phyloP scores from a whole-genome alignment of 371 early-diverging fungal genomes.

The Lichtheimia ornata region DNA sequence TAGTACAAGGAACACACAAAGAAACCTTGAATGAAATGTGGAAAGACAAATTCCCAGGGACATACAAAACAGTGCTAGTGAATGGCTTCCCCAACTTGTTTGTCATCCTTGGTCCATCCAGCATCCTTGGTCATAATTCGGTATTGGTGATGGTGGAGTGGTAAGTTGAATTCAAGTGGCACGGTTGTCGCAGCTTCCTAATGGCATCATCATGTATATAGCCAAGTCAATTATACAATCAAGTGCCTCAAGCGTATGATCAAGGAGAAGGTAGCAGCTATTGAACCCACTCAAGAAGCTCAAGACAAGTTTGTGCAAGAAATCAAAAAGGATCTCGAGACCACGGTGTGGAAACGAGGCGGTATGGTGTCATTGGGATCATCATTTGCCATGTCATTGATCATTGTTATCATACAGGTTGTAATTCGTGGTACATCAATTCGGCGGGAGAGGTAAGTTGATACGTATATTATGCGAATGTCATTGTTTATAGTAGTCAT shows the following conservation, averaged over 20 bases:
- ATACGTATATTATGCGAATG: too few species aligned
- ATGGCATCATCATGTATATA: background rate
- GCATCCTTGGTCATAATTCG: slow-evolving; percentile 40
- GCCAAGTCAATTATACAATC: slow-evolving; percentile 27
- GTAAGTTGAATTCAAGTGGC: background rate
- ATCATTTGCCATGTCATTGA: background rate
- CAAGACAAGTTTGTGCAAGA: slow-evolving; percentile 22
- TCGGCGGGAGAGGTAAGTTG: slow-evolving; percentile 3
- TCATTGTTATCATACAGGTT: background rate
- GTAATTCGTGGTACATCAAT: slow-evolving; percentile 8
- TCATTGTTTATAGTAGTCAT: too few species aligned
- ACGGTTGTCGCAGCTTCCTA: background rate
- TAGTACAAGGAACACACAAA: slow-evolving; percentile 12
- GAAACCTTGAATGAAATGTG: slow-evolving; percentile 14
- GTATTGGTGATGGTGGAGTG: slow-evolving; percentile 7
- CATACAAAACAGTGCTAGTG: slow-evolving; percentile 24
- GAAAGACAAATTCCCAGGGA: slow-evolving; percentile 18
- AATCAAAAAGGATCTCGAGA: slow-evolving; percentile 19
- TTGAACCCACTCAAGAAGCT: slow-evolving; percentile 23
- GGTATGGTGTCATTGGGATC: slow-evolving; percentile 10
- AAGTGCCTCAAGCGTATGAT: slow-evolving; percentile 19
- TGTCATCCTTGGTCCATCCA: slow-evolving; percentile 39
- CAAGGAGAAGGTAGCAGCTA: slow-evolving; percentile 16
- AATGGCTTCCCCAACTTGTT: slow-evolving; percentile 50
- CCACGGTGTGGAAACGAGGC: slow-evolving; percentile 27